A percentile compares a stretch with the other conserved stretches of the same genome.
Conservation (phyloP, 352 stramenopile genomes). For the Phytopythium montanum region DNA sequence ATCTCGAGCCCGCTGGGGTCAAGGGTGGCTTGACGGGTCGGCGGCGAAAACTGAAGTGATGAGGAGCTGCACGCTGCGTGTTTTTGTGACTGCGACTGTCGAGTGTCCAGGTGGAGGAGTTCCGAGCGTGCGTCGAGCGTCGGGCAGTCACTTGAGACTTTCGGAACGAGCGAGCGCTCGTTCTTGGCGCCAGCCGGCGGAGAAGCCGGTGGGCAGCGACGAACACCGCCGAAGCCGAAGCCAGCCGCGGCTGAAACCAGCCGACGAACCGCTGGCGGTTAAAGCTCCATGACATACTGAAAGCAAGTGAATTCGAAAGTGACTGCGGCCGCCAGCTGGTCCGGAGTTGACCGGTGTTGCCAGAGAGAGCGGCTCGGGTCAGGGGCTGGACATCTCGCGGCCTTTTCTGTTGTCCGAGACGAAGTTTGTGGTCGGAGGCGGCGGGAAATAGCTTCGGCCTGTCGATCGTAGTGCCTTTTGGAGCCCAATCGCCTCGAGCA, state of each 20-base stretch:
- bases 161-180: background rate
- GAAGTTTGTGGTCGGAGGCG: background rate
- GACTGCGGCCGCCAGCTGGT: background rate
- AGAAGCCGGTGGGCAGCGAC: too few relatives aligned
- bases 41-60: constrained; percentile 3
- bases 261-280: too few relatives aligned
- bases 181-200: too few relatives aligned
- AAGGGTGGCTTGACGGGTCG: background rate
- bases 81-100: constrained; percentile 3
- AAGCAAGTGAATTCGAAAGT: too few relatives aligned
- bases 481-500: too few relatives aligned
- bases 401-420: background rate
- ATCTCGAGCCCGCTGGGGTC: background rate
- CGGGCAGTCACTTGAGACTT: background rate
- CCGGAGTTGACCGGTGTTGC: background rate
- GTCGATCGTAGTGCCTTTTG: background rate
- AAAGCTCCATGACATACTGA: too few relatives aligned
- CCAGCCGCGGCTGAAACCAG: too few relatives aligned
- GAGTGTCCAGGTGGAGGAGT: too few relatives aligned
- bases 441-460: background rate
- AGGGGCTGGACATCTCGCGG: too few relatives aligned
- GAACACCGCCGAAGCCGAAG: too few relatives aligned
- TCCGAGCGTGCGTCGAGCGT: too few relatives aligned
- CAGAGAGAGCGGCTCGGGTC: background rate
- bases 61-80: background rate